phyloP scores from a whole-genome alignment of 768 basidiomycete species.

The Neoboletus magnificus region DNA sequence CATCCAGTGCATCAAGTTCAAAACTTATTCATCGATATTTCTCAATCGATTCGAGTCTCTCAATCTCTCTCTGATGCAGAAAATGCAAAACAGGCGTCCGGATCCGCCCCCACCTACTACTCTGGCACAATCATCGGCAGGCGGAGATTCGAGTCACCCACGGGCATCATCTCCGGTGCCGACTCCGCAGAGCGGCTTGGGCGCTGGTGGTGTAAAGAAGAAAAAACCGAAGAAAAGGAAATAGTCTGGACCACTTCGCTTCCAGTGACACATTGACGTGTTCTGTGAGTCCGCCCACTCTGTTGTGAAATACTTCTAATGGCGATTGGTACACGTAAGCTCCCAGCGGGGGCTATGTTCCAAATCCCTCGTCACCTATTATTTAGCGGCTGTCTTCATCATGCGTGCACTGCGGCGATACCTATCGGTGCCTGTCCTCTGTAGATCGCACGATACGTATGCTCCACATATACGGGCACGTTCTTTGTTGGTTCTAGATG shows the following conservation, averaged over 20 bases:
- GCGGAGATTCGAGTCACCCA: constrained; percentile 24
- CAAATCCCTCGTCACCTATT: not conserved
- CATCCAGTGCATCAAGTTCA: constrained; percentile 89
- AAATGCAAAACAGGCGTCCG: constrained; percentile 70
- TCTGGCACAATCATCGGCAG: constrained; percentile 18
- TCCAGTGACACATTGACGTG: constrained; percentile 1
- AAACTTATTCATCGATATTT: constrained; percentile 90
- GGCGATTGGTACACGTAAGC: constrained; percentile 6
- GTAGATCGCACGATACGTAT: not conserved
- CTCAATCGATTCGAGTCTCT: constrained; percentile 95
- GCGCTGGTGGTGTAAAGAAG: constrained; percentile 71
- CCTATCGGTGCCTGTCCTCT: not conserved
- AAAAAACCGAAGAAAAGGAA: constrained; percentile 85
- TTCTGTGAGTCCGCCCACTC: constrained; percentile 11
- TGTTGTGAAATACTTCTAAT: not conserved
- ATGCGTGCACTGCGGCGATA: not conserved
- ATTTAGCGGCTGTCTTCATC: constrained; percentile 1
- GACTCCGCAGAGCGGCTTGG: constrained; percentile 31
- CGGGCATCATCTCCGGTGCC: constrained; percentile 34
- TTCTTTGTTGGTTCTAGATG: constrained; percentile 1
- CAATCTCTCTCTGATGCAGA: constrained; percentile 80
- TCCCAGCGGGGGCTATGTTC: not conserved
- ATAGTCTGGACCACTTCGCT: constrained; percentile 26
- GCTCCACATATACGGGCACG: not conserved
- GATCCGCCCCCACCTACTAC: constrained; percentile 27